Evolutionary conservation across 73 alveolate species (phyloP), one percentile per base, ranked within the genome.

Genomic region (Paramecium octaurelia): DNA sequence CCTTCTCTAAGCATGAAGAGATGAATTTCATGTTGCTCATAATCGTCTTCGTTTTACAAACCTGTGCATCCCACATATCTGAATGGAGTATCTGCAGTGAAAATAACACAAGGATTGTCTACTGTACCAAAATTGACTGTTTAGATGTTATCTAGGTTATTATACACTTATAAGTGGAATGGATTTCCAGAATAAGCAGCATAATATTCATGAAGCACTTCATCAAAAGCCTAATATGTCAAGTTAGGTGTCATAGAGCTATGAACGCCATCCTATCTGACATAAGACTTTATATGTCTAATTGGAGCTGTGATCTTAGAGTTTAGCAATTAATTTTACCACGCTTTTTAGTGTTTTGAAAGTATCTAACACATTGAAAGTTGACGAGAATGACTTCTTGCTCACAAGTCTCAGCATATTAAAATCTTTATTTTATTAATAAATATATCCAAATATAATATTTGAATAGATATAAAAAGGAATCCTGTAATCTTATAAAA

Each of bases 51-150:
- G 42, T 93, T 94, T 60, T 96, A 95, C 29, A 94, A 95, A 20
- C 99, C 99, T 34, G 94, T 88, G 93, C 99, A 96, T 80, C 95
- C 95, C 34, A 96, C 99, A 80, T 96, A 96, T 94, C 99, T 89
- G 36, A 89, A 89, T 8, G 94, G 94, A 16, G 94, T 71, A 29
- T 89, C 94, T n/a, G 99, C 94, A 23, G 99, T 93, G 92, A 96
- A 96, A 36, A 96, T 71, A 14, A 96, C 94, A 57, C 96, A 97
- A 60, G 99, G 99, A 84, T 96, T 96, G 83, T 96, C 99, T 29
- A 96, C 97, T 8, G 99, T 96, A 59, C 99, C 69, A 85, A 96
- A 96, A 92, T 93, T 93, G 23, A 92, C 58, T 16, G 86, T 76
- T 57, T 93, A 85, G 86, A 77, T 92, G 20, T 87, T 92, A 46